These are phyloP conservation scores for Nepenthes gracilis DNA, from an alignment of 148 eudicot genomes.

Conservation along the genomic window DNA sequence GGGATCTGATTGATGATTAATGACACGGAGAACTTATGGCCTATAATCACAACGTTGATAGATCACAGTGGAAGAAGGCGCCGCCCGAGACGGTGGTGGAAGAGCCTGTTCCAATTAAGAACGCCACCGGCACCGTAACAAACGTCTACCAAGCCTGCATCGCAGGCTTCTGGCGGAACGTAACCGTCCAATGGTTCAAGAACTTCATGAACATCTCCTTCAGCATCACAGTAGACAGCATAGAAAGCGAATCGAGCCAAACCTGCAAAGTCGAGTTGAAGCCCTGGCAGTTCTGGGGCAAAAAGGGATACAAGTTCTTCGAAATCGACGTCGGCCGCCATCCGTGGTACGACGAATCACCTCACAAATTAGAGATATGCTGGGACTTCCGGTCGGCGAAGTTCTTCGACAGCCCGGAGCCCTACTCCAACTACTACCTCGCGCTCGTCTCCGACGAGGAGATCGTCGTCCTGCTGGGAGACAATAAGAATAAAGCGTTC, in stretches of 20 bases:
- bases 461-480: slow-evolving; percentile 63
- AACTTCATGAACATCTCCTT: slow-evolving; percentile 54
- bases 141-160: slow-evolving; percentile 48
- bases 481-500: slow-evolving; percentile 57
- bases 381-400: slow-evolving; percentile 85
- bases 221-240: slow-evolving; percentile 43
- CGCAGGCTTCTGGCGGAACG: slow-evolving; percentile 73
- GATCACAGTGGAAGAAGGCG: slow-evolving; percentile 20
- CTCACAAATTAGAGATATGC: slow-evolving; percentile 38
- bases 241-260: slow-evolving; percentile 20
- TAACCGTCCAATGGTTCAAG: slow-evolving; percentile 55
- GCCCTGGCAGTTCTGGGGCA: slow-evolving; percentile 92
- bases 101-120: slow-evolving; percentile 32
- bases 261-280: slow-evolving; percentile 80
- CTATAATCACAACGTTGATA: slow-evolving; percentile 1
- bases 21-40: background rate
- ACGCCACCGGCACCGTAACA: slow-evolving; percentile 37
- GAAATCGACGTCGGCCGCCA: slow-evolving; percentile 32
- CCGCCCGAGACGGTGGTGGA: slow-evolving; percentile 21
- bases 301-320: slow-evolving; percentile 60
- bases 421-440: slow-evolving; percentile 56
- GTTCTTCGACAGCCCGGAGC: slow-evolving; percentile 61
- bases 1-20: too few species aligned
- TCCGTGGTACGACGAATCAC: background rate
- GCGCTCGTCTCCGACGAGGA: slow-evolving; percentile 71